Base-by-base conservation (phyloP, 345 rosid genomes). In the Viola odorata region DNA sequence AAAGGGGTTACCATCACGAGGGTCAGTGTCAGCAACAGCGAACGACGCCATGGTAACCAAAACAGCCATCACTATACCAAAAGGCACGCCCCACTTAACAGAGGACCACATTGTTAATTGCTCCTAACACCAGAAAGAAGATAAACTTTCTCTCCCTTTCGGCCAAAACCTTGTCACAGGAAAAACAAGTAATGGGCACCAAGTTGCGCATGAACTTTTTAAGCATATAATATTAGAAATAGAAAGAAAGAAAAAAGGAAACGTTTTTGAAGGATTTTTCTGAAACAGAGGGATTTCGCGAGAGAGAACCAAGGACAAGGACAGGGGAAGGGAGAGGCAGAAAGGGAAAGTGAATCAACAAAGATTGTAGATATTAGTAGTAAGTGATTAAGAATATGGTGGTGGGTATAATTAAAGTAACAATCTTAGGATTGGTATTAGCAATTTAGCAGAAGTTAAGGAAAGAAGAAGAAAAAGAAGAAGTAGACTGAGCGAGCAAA, bases 1-100 rank as follows among this genome's bases (percentile, higher is more conserved):
- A 59, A 69, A 63, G 16, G 44, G 44, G 41, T 42, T 78, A 88
- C 96, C 90, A 67, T 88, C 96, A 58, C 82, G 78, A 70, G 64
- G 82, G 71, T 84, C 86, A 50, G 91, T 84, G 9, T 38, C 11
- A 48, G 81, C 83, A 70, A 70, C 45, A 9, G 75, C 77, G 67
- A 84, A 69, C 7, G 87, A 80, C 61, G 72, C 58, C 67, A 75
- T 69, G 53, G 32, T 23, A 23, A 2, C 32, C 32, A 23, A 23
- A 23, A 74, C 65, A 15, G 77, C 73, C 53, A 67, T 45, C 53
- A 45, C 66, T 71, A 83, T 64, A 55, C 72, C 73, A 75, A 60
- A 60, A 23, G 65, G 3, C 68, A 66, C 36, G 58, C 76, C 40
- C 66, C 69, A 36, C 65, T 67, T 78, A 59, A 32, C 65, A 63